Conservation (phyloP, 2,329 filamentous ascomycete genomes). For the Fusarium dimerum region DNA sequence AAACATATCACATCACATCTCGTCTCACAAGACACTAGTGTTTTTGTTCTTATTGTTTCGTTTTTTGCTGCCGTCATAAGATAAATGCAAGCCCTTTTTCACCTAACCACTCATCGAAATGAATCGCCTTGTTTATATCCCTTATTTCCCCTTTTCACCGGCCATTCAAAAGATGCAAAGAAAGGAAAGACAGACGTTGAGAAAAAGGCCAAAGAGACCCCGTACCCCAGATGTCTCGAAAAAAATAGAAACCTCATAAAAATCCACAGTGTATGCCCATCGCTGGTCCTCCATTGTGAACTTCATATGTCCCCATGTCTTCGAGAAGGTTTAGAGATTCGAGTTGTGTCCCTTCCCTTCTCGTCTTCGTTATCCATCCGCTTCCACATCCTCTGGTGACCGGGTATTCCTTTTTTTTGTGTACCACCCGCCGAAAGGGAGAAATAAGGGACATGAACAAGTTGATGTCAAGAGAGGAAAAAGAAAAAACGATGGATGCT, state of each 20-base stretch:
- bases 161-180: background rate
- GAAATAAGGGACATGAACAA: constrained; percentile 3
- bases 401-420: constrained; percentile 10
- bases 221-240: background rate
- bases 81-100: background rate
- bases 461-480: constrained; percentile 12
- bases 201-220: background rate
- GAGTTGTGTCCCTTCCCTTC: background rate
- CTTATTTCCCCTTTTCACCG: background rate
- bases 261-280: background rate
- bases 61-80: background rate
- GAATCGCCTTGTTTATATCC: background rate
- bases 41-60: background rate
- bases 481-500: constrained; percentile 21
- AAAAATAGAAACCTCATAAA: background rate
- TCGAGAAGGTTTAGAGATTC: background rate
- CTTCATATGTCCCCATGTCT: background rate
- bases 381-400: constrained; percentile 6
- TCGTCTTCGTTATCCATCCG: constrained; percentile 26
- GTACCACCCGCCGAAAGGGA: constrained; percentile 21
- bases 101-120: background rate
- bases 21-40: background rate
- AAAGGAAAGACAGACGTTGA: background rate
- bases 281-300: background rate
- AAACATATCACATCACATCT: background rate